Evolutionary conservation across 2,329 filamentous ascomycete genomes (phyloP).

Genomic region (Ascochyta clinopodiicola): DNA sequence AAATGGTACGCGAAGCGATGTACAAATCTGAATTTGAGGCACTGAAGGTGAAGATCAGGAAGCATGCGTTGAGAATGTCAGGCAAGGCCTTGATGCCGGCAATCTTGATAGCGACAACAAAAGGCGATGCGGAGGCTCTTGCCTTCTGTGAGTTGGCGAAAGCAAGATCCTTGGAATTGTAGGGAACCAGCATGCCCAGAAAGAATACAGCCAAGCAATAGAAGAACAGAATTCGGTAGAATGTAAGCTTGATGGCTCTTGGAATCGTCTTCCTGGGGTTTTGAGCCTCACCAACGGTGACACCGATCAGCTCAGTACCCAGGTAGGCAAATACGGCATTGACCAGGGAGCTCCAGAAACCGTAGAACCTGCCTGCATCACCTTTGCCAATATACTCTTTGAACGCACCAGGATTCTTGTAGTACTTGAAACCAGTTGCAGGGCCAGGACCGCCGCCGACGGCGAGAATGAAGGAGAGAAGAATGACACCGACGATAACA

Average conservation of each 20-base stretch:
- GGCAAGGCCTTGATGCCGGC: slow-evolving; percentile 69
- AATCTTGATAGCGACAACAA: slow-evolving; percentile 74
- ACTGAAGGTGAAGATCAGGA: slow-evolving; percentile 77
- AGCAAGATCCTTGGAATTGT: slow-evolving; percentile 66
- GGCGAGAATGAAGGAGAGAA: slow-evolving; percentile 53
- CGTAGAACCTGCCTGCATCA: slow-evolving; percentile 51
- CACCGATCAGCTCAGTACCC: slow-evolving; percentile 74
- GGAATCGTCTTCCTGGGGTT: slow-evolving; percentile 80
- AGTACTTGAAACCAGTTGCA: slow-evolving; percentile 55
- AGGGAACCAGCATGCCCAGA: slow-evolving; percentile 78
- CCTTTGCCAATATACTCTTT: slow-evolving; percentile 47
- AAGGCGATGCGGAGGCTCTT: slow-evolving; percentile 68
- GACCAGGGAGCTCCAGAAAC: slow-evolving; percentile 72
- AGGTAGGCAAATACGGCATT: slow-evolving; percentile 81
- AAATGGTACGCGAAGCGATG: slow-evolving; percentile 74
- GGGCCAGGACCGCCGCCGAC: slow-evolving; percentile 52
- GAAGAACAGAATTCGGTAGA: slow-evolving; percentile 83
- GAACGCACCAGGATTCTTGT: slow-evolving; percentile 54
- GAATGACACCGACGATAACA: slow-evolving; percentile 54
- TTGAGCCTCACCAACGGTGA: slow-evolving; percentile 79
- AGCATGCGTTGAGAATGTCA: slow-evolving; percentile 75
- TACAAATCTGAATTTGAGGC: slow-evolving; percentile 81
- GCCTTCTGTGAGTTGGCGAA: slow-evolving; percentile 61
- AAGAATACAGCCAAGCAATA: slow-evolving; percentile 77
- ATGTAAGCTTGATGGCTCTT: slow-evolving; percentile 78